A percentile compares a stretch with the other conserved stretches of the same genome.
Evolutionary conservation across 768 basidiomycete species (phyloP).

Genomic region (Lentinus tigrinus): DNA sequence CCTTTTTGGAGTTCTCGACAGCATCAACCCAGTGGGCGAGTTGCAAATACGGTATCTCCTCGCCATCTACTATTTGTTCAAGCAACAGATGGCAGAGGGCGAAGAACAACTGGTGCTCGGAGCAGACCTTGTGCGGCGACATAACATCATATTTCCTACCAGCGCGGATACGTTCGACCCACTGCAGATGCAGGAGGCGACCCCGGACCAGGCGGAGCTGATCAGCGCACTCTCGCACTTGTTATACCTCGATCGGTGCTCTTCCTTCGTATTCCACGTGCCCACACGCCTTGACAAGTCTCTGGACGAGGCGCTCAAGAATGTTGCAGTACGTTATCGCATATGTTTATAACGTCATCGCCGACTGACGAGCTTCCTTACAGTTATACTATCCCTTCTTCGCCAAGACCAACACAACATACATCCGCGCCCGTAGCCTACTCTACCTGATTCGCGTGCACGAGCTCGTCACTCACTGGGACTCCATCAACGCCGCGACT

Average conservation of each 20-base stretch:
- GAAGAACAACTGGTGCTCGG: slow-evolving; percentile 19
- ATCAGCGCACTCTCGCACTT: slow-evolving; percentile 23
- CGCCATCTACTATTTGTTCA: slow-evolving; percentile 21
- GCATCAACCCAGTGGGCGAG: slow-evolving; percentile 17
- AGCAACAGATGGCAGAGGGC: slow-evolving; percentile 20
- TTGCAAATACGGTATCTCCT: slow-evolving; percentile 24
- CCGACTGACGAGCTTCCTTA: background rate
- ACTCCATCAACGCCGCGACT: slow-evolving; percentile 3
- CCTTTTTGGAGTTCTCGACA: slow-evolving; percentile 9
- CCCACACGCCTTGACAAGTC: slow-evolving; percentile 10
- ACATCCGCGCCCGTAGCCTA: slow-evolving; percentile 17
- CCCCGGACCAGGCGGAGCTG: slow-evolving; percentile 17
- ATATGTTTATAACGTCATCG: background rate
- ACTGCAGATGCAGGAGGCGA: background rate
- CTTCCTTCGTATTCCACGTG: slow-evolving; percentile 18
- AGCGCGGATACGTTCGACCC: slow-evolving; percentile 5
- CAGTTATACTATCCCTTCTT: slow-evolving; percentile 16
- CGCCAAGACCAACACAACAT: slow-evolving; percentile 18
- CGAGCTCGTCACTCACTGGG: slow-evolving; percentile 5
- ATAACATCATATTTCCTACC: slow-evolving; percentile 13
- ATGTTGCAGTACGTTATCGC: slow-evolving; percentile 14
- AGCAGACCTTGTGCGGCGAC: slow-evolving; percentile 8
- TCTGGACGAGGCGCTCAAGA: slow-evolving; percentile 20
- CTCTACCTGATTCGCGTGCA: slow-evolving; percentile 12
- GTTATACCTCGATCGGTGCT: slow-evolving; percentile 24